Evolutionary conservation across 1,284 basidiomycete species (phyloP), one percentile per base, ranked within the genome.

Genomic region (Sanguinoderma infundibulare): DNA sequence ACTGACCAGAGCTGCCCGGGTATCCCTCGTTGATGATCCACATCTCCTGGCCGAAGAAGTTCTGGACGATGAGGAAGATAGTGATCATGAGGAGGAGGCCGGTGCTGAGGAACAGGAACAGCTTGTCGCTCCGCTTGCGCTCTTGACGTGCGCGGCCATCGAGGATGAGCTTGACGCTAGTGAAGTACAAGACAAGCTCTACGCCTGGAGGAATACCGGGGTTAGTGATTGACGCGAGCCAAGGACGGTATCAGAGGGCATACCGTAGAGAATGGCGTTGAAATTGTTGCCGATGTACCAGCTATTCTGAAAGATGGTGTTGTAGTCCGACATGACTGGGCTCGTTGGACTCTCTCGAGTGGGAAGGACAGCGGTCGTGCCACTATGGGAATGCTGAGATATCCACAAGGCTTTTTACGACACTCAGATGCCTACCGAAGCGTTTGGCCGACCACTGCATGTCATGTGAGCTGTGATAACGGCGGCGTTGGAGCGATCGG

Each of bases 31-130:
- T 59, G 26, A 64, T 57, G 40, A 69, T 64, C 68, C 68, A 69
- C 65, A 67, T 67, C 28, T 65, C 62, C 42, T 67, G 55, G 5
- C 68, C 68, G 55, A 69, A 69, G 9, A 65, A 62, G 9, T 61
- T 58, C n/a, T 68, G 54, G 0, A 57, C 58, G 26, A 66, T 57
- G 34, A 66, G 39, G 50, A 63, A 65, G 22, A 67, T 61, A 5
- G 68, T 67, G 59, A 58, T 66, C 47, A 66, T 57, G 20, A 63
- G 5, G 2, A 69, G 59, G 5, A 65, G 42, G 24, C 57, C 61
- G 4, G 66, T 68, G 59, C 63, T 68, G 63, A 68, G 62, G 28
- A 40, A 38, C 20, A 69, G 53, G 52, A 64, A 65, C 62, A 65
- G 15, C 12, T 22, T 15, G 36, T 28, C 22, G 30, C 49, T 15